Base-by-base conservation (phyloP, 2,329 filamentous ascomycete genomes). In the Talaromyces sp. region DNA sequence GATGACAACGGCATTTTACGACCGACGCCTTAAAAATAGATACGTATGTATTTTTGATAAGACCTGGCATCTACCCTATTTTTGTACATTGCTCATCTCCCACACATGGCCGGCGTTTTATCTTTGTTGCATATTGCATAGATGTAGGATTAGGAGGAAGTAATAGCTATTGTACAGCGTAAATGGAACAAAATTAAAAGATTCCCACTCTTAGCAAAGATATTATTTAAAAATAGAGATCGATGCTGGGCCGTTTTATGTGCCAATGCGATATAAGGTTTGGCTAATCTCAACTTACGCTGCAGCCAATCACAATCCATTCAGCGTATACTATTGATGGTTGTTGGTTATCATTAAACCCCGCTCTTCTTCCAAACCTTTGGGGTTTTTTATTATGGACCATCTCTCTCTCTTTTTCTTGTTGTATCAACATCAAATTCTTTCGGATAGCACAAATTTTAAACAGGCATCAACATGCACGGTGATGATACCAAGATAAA, bases 1-100 rank as follows among this genome's bases (percentile, higher is more conserved):
- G 91, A 93, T 75, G 87, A 92, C 68, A 88, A 92, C 69, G 90
- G 91, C 1, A 84, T 88, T 69, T 77, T 93, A 64, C 84, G 77
- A 60, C 84, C 85, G 10, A 78, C 86, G 33, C 78, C 83, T 11
- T 70, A 27, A 33, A 15, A 47, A 69, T 55, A 62, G 36, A 44
- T 67, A 58, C 66, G 62, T 52, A 6, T 69, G 28, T 67, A 63
- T 52, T 69, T 33, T 10, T 61, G 36, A 25, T 5, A 55, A 49
- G 27, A 53, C 33, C 25, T 32, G 15, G 22, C 22, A 49, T 27
- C 2, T 30, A 51, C 53, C 9, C 5, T 44, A 17, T 39, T 39
- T 56, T 30, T 53, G 49, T 53, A 53, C 28, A 54, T 52, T 58
- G 57, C 60, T 54, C 55, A 58, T 39, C 60, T 61, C 59, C 55